Conservation (phyloP, 345 rosid species). For the Angophora floribunda region DNA sequence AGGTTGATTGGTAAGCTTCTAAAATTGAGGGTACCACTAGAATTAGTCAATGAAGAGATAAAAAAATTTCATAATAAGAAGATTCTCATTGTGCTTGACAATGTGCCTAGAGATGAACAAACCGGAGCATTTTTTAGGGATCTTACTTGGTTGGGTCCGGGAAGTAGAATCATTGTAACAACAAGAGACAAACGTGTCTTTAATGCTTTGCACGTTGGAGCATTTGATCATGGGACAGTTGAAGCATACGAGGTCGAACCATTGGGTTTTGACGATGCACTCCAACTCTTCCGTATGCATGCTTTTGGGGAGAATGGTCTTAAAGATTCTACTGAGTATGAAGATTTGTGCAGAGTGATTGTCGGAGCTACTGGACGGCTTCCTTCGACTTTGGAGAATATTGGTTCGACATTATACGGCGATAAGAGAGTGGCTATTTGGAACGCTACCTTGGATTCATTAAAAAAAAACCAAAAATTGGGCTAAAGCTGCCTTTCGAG, state of each 20-base stretch:
- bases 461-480: neutral
- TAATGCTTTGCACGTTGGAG: neutral
- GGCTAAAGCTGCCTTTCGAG: neutral
- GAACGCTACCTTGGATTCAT: neutral
- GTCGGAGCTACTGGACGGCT: neutral
- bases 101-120: neutral
- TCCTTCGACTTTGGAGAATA: neutral
- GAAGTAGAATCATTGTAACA: neutral
- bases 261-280: neutral
- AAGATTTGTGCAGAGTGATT: neutral
- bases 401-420: neutral
- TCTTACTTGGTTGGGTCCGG: neutral
- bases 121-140: fast-evolving
- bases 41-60: neutral
- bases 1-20: neutral
- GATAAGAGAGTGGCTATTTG: no score
- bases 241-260: neutral
- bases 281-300: neutral
- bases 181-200: neutral
- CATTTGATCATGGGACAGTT: neutral
- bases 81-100: neutral
- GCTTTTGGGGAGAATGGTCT: neutral
- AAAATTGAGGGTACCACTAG: neutral
- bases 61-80: neutral
- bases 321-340: neutral